A percentile compares a stretch with the other conserved stretches of the same genome.
These are phyloP conservation scores for Craterostigma plantagineum DNA, from an alignment of 257 asterid species.

Conservation along the genomic window DNA sequence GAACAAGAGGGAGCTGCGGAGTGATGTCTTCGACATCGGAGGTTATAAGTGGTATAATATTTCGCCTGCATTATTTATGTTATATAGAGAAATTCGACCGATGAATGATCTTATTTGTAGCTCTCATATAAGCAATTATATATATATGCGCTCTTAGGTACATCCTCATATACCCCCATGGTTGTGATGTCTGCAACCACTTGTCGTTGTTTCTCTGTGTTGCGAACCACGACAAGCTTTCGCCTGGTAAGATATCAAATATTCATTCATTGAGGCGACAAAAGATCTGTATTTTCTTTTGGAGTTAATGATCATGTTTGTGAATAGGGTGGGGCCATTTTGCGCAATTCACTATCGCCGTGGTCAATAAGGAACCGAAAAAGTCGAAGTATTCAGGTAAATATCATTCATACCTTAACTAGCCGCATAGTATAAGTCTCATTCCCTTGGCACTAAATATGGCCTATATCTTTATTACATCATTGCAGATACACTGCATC, in stretches of 20 bases:
- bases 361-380: slow-evolving; percentile 85
- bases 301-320: neutral
- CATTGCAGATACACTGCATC: slow-evolving; percentile 70
- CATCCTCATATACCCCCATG: slow-evolving; percentile 81
- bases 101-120: too few species aligned
- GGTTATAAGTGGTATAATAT: slow-evolving; percentile 36
- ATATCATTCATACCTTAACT: slow-evolving; percentile 1
- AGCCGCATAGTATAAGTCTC: neutral
- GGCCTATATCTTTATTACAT: too few species aligned
- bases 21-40: slow-evolving; percentile 44
- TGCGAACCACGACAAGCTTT: slow-evolving; percentile 93
- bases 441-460: slow-evolving; percentile 7
- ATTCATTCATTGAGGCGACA: neutral
- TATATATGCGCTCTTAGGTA: slow-evolving; percentile 24
- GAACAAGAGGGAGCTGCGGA: slow-evolving; percentile 38
- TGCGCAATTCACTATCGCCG: slow-evolving; percentile 90
- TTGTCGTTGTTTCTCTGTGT: slow-evolving; percentile 88
- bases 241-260: slow-evolving; percentile 40
- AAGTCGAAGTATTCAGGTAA: slow-evolving; percentile 87
- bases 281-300: neutral
- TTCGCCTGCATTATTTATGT: too few species aligned
- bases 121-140: too few species aligned
- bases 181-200: slow-evolving; percentile 91
- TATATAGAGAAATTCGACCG: too few species aligned
- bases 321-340: slow-evolving; percentile 83